phyloP scores from a whole-genome alignment of 371 early-diverging fungal genomes.

The Zychaea mexicana region DNA sequence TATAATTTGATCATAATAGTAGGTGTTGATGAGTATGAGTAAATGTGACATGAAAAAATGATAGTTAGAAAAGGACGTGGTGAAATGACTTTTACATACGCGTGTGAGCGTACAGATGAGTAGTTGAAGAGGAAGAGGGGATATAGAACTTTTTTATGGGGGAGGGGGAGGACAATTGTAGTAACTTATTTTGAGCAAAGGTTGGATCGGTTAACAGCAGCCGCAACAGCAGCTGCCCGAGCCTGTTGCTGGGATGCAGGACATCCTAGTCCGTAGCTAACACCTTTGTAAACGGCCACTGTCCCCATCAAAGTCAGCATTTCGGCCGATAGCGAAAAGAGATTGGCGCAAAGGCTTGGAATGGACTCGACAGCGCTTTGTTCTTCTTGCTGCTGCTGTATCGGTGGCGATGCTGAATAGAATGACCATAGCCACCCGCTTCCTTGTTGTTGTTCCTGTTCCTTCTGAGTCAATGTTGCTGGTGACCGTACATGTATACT shows the following conservation, averaged over 20 bases:
- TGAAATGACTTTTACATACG: too few relatives aligned
- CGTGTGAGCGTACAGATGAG: too few relatives aligned
- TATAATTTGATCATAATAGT: too few relatives aligned
- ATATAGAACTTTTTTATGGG: too few relatives aligned
- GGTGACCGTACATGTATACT: too few relatives aligned
- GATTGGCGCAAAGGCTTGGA: conserved; percentile 5
- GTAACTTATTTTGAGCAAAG: background rate
- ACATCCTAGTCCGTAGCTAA: conserved; percentile 8
- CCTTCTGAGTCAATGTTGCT: background rate
- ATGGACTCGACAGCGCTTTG: background rate
- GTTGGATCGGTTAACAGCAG: background rate
- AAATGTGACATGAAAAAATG: too few relatives aligned
- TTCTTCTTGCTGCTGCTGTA: background rate
- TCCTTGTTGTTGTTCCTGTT: conserved; percentile 1
- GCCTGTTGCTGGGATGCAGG: conserved; percentile 6
- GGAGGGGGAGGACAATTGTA: too few relatives aligned
- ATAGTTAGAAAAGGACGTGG: too few relatives aligned
- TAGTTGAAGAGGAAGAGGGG: too few relatives aligned
- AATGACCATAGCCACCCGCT: conserved; percentile 2
- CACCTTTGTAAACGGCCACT: conserved; percentile 6
- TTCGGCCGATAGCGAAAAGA: conserved; percentile 7
- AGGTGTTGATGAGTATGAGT: too few relatives aligned
- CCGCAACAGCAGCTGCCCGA: too few relatives aligned
- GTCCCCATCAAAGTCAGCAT: conserved; percentile 8
- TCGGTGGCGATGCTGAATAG: background rate